Evolutionary conservation across 129 eudicot species (phyloP).

Genomic region (Daucus carota): DNA sequence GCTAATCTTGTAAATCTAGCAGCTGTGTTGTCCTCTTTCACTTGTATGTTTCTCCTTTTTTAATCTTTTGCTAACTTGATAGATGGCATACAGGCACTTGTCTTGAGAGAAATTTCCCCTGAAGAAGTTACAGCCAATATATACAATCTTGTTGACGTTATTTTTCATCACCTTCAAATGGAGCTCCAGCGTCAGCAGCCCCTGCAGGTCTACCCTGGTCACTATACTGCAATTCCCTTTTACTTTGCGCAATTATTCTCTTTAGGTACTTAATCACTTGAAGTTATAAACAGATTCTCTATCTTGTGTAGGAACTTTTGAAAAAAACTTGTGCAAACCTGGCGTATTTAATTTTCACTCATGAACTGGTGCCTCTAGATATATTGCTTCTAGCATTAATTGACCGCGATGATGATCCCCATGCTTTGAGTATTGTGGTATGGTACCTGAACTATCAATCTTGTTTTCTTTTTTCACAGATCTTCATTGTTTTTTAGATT

Average conservation of each 20-base stretch:
- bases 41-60: background rate
- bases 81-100: constrained; percentile 56
- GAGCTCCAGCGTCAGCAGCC: constrained; percentile 76
- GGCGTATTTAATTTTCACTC: constrained; percentile 77
- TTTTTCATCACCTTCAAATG: constrained; percentile 73
- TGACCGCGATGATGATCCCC: constrained; percentile 97
- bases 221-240: background rate
- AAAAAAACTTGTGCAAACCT: constrained; percentile 70
- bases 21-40: background rate
- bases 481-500: background rate
- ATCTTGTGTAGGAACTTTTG: constrained; percentile 58
- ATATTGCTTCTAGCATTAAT: constrained; percentile 75
- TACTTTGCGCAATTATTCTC: background rate
- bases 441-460: constrained; percentile 5
- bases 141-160: constrained; percentile 86
- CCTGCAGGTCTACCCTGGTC: constrained; percentile 51
- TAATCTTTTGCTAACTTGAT: constrained; percentile 3
- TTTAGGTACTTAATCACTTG: background rate
- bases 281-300: background rate
- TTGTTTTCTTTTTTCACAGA: background rate
- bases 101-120: constrained; percentile 84
- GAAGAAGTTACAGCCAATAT: constrained; percentile 95
- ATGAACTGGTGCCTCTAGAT: constrained; percentile 91
- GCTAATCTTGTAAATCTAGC: constrained; percentile 55
- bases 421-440: constrained; percentile 89